Percentiles rank a stretch among this genome's conserved stretches.
These are phyloP conservation scores for Aspergillus pseudoterreus DNA, from an alignment of 2,329 filamentous ascomycete species.

Conservation along the genomic window DNA sequence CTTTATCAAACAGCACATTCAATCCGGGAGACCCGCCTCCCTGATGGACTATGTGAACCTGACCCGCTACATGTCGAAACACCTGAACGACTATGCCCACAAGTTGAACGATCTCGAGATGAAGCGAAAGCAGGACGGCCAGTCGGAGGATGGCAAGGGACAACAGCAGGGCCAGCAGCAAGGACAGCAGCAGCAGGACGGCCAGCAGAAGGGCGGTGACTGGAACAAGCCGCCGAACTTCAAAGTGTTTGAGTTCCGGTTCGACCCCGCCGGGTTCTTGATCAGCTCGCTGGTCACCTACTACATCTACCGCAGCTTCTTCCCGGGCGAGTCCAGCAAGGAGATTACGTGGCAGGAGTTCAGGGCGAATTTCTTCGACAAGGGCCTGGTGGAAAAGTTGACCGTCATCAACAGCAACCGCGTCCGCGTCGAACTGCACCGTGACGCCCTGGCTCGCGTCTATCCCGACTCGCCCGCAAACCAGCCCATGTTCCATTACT, in stretches of 20 bases:
- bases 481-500: slow-evolving; percentile 73
- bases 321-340: slow-evolving; percentile 62
- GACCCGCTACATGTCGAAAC: slow-evolving; percentile 53
- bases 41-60: slow-evolving; percentile 59
- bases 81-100: slow-evolving; percentile 50
- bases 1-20: slow-evolving; percentile 55
- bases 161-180: slow-evolving; percentile 13
- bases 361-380: slow-evolving; percentile 87
- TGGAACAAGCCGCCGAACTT: slow-evolving; percentile 27
- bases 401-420: slow-evolving; percentile 72
- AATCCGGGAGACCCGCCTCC: slow-evolving; percentile 44
- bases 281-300: slow-evolving; percentile 60
- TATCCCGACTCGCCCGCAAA: slow-evolving; percentile 72
- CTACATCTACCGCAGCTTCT: slow-evolving; percentile 60
- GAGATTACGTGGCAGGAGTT: slow-evolving; percentile 99
- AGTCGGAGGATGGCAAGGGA: slow-evolving; percentile 12
- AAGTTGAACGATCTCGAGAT: slow-evolving; percentile 24
- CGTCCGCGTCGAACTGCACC: slow-evolving; percentile 77
- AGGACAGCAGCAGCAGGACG: slow-evolving; percentile 18
- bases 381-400: slow-evolving; percentile 91
- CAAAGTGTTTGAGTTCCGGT: slow-evolving; percentile 45
- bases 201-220: slow-evolving; percentile 24
- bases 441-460: slow-evolving; percentile 65
- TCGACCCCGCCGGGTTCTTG: slow-evolving; percentile 55
- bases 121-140: slow-evolving; percentile 19